Conservation (phyloP, 805 yeast species). For the Zygosaccharomyces siamensis region DNA sequence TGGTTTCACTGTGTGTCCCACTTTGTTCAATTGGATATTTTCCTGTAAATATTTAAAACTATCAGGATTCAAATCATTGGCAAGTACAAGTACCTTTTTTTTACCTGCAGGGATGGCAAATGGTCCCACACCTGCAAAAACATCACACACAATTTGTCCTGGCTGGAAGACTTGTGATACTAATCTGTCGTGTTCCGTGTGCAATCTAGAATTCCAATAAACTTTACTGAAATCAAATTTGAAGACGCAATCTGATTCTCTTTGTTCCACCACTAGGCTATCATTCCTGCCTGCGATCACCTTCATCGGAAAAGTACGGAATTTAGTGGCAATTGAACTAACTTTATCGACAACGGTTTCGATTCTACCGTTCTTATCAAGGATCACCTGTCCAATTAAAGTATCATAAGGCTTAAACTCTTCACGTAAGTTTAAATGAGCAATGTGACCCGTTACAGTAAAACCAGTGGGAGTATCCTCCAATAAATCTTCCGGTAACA, state of each 20-base stretch:
- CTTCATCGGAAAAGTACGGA: conserved; percentile 91
- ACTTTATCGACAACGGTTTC: conserved; percentile 89
- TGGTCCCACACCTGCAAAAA: conserved; percentile 98
- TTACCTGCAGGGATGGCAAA: conserved; percentile 95
- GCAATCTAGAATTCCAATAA: conserved; percentile 94
- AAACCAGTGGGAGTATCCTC: conserved; percentile 85
- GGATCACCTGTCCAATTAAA: conserved; percentile 81
- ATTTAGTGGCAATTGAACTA: conserved; percentile 79
- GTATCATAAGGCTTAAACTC: conserved; percentile 78
- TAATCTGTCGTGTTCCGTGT: conserved; percentile 87
- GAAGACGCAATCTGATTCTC: conserved; percentile 81
- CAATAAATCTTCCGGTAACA: conserved; percentile 61
- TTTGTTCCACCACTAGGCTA: conserved; percentile 71
- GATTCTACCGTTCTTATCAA: conserved; percentile 75
- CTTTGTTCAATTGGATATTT: conserved; percentile 64
- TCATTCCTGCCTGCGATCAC: conserved; percentile 76
- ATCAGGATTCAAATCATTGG: conserved; percentile 91
- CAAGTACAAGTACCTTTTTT: conserved; percentile 71
- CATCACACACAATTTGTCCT: conserved; percentile 84
- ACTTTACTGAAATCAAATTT: conserved; percentile 88
- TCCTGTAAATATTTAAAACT: conserved; percentile 64
- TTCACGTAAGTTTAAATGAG: conserved; percentile 80
- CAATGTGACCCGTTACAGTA: conserved; percentile 91
- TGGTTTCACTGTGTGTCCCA: conserved; percentile 51
- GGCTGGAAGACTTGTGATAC: conserved; percentile 51